Percentiles rank a stretch among this genome's conserved stretches.
Conservation (phyloP, 257 asterid genomes). For the Salvia splendens region DNA sequence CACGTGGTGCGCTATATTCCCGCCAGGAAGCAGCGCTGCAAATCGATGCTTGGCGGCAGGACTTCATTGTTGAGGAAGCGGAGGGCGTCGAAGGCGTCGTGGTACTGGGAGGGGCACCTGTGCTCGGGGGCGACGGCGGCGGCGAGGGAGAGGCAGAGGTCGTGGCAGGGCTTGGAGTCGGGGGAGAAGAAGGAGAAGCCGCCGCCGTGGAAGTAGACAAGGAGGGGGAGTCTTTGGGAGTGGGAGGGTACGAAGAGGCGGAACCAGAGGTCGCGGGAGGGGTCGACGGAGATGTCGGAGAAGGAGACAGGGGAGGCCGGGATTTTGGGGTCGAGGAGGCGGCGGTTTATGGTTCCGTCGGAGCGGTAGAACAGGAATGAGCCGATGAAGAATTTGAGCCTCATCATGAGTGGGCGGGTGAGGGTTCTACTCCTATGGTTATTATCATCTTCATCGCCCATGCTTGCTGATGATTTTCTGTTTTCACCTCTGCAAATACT, state of each 20-base stretch:
- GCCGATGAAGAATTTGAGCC: conserved; percentile 1
- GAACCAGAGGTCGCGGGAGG: conserved; percentile 47
- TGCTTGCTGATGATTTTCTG: too few species aligned
- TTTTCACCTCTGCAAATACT: too few species aligned
- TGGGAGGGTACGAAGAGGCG: conserved; percentile 38
- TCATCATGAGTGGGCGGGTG: background rate
- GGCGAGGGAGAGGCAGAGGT: conserved; percentile 20
- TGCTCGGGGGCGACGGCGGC: background rate
- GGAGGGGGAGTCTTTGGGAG: background rate
- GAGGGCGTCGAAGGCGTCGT: too few species aligned
- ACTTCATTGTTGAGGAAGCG: too few species aligned
- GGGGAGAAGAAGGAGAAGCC: conserved; percentile 26
- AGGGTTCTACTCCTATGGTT: too few species aligned
- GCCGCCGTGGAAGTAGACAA: conserved; percentile 32
- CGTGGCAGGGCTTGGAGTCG: conserved; percentile 14
- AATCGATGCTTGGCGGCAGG: too few species aligned
- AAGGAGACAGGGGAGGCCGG: conserved; percentile 29
- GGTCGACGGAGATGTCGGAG: conserved; percentile 39
- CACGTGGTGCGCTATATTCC: too few species aligned
- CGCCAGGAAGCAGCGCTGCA: too few species aligned
- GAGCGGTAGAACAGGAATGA: background rate
- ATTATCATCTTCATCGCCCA: too few species aligned
- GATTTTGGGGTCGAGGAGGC: conserved; percentile 29
- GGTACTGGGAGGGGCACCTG: too few species aligned
- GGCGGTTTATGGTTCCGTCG: conserved; percentile 14